Evolutionary conservation across 495 filamentous ascomycete species (phyloP), one percentile per base, ranked within the genome.

Genomic region (Xylaria intraflava): DNA sequence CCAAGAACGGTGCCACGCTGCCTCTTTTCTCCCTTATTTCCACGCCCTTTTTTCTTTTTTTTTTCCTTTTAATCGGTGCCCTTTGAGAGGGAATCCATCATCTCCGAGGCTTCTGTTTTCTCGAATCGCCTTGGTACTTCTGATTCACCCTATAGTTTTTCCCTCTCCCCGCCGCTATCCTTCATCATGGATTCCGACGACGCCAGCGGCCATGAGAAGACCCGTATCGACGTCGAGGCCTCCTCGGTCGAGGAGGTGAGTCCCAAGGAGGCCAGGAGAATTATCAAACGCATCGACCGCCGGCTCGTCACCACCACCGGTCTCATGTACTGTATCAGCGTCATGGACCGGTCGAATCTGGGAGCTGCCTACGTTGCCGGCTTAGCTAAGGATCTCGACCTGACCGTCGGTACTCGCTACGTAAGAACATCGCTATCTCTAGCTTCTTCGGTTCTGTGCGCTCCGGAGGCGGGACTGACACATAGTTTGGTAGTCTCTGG

Each of bases 301-400:
- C 77, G 82, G 1, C 69, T 86, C 14, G 77, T 86, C 44, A 68
- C 71, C 1, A 75, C 77, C 26, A 70, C 76, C 2, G 82, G 83
- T 4, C 49, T 81, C 54, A 70, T 83, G 52, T 84, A 85, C 58
- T 82, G 79, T 56, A 70, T 83, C 54, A 78, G 73, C 45, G 60
- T 85, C 40, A 82, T 86, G 76, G 83, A 85, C 61, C 69, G 83
- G 3, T 80, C 79, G 4, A 86, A 86, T 57, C 45, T 85, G 45
- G 74, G 72, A 39, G 71, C 71, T 33, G 83, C 80, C 9, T 73
- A 74, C 7, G 68, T 85, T 42, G 81, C 80, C 26, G 82, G 60
- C 19, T 73, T 83, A 74, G 69, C 65, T 14, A 58, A 69, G 20
- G 81, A 82, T 17, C 60, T 84, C 50, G 38, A 66, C 0, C 53